phyloP scores from a whole-genome alignment of 2,329 filamentous ascomycete genomes.

The Colletotrichum sp. region DNA sequence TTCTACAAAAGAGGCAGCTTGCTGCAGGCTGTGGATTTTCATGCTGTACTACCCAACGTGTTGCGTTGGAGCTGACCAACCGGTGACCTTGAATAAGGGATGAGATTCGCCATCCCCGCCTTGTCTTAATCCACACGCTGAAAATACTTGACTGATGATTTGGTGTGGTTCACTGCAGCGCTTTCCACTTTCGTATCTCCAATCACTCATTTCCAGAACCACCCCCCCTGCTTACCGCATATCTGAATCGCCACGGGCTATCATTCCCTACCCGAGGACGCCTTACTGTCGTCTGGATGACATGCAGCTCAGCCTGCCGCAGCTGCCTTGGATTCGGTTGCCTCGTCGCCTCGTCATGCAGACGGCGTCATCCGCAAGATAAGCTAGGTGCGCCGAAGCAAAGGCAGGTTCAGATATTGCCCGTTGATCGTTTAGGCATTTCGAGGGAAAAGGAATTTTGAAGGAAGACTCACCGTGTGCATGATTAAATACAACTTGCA shows the following conservation, averaged over 20 bases:
- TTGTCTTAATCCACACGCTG: not conserved
- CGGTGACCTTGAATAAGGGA: not conserved
- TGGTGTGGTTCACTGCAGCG: not conserved
- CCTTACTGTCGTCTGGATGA: not conserved
- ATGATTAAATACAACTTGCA: no score
- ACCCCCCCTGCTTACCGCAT: not conserved
- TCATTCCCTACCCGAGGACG: not conserved
- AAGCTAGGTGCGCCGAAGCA: no score
- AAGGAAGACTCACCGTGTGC: no score
- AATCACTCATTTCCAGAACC: not conserved
- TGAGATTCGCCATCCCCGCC: not conserved
- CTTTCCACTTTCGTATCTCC: not conserved
- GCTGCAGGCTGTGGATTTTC: not conserved
- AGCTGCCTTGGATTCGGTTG: not conserved
- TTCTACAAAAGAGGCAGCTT: not conserved
- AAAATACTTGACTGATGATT: accelerated
- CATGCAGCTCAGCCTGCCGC: not conserved
- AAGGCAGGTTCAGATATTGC: no score
- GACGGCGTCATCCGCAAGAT: no score
- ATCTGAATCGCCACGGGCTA: not conserved
- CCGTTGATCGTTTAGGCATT: no score
- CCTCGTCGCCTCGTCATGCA: not conserved
- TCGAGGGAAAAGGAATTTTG: no score
- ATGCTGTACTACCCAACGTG: not conserved
- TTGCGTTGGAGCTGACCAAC: not conserved